Evolutionary conservation across 768 basidiomycete genomes (phyloP).

Genomic region (Zangia roseola): DNA sequence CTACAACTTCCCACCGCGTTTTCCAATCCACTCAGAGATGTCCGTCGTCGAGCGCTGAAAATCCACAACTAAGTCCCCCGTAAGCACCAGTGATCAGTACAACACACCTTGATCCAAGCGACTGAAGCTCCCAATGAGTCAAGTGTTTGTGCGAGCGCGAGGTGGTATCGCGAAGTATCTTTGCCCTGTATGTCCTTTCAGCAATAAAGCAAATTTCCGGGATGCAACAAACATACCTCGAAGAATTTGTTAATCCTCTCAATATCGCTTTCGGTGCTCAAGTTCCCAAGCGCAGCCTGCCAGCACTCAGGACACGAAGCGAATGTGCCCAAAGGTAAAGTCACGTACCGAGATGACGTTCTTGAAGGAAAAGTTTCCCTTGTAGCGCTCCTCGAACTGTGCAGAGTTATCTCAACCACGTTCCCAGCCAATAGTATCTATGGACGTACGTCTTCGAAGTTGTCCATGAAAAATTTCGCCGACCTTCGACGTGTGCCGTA

Average conservation of each 20-base stretch:
- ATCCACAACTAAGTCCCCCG: neutral
- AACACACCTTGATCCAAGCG: slow-evolving; percentile 59
- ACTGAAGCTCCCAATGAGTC: slow-evolving; percentile 63
- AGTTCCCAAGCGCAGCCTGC: slow-evolving; percentile 39
- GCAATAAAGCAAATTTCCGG: neutral
- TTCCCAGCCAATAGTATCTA: neutral
- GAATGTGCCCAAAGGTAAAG: neutral
- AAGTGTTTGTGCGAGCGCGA: slow-evolving; percentile 62
- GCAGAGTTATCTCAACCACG: neutral
- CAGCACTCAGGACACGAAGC: slow-evolving; percentile 9
- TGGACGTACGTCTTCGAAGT: slow-evolving; percentile 59
- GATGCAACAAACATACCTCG: slow-evolving; percentile 44
- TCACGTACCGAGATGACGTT: slow-evolving; percentile 49
- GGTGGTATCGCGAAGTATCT: slow-evolving; percentile 66
- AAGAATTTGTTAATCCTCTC: slow-evolving; percentile 69
- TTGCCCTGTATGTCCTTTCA: slow-evolving; percentile 43
- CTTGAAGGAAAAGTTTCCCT: slow-evolving; percentile 62
- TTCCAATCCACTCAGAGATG: slow-evolving; percentile 50
- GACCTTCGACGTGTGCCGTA: slow-evolving; percentile 50
- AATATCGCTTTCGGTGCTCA: slow-evolving; percentile 71
- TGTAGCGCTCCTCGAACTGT: slow-evolving; percentile 67
- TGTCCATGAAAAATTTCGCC: slow-evolving; percentile 62
- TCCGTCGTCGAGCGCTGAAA: slow-evolving; percentile 58
- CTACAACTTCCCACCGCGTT: neutral
- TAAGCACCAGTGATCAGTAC: neutral